Base-by-base conservation (phyloP, 1,284 basidiomycete genomes). In the Puccinia brachypodii region DNA sequence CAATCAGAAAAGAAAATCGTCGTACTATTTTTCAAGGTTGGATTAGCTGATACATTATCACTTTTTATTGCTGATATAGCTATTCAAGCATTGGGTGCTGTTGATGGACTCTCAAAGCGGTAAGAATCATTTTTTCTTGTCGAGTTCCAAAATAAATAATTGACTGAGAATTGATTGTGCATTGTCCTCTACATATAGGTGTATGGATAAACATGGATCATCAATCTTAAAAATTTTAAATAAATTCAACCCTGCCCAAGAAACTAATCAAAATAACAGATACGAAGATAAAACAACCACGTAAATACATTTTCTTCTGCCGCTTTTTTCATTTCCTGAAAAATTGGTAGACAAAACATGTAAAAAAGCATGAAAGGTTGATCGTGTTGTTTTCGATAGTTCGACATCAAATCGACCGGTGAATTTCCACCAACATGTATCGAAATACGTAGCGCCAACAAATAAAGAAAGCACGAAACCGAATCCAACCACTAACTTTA, bases 181-280 rank as follows among this genome's bases (percentile, higher is more conserved):
- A 62, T 62, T 62, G 22, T 36, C n/a, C 9, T 25, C 33, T 19
- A 16, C 22, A 33, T 14, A 33, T 66, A 72, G 69, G 47, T 72
- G 28, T 72, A 19, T 72, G 14, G 44, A 72, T 19, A 42, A 53
- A 53, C 47, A 72, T 53, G 69, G 42, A 16, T 2, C 40, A 13
- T 53, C 69, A 14, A 72, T 53, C 28, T 22, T 72, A 25, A 72
- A 44, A 72, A 22, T 72, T 25, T 72, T 72, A 44, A 72, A 72
- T 31, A 47, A 53, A 53, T 72, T 72, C 31, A 72, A 72, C 28
- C 1, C 28, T 72, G 28, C 42, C 2, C 64, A 40, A 40, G 14
- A 68, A n/a, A 40, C 3, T 36, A 68, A 36, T 16, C 64, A 38
- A 14, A 40, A 68, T 40, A 68, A 31, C 38, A 2, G 11, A 14